Base-by-base conservation (phyloP, 1,139 yeast species). In the Protomyces lactucae-debilis region DNA sequence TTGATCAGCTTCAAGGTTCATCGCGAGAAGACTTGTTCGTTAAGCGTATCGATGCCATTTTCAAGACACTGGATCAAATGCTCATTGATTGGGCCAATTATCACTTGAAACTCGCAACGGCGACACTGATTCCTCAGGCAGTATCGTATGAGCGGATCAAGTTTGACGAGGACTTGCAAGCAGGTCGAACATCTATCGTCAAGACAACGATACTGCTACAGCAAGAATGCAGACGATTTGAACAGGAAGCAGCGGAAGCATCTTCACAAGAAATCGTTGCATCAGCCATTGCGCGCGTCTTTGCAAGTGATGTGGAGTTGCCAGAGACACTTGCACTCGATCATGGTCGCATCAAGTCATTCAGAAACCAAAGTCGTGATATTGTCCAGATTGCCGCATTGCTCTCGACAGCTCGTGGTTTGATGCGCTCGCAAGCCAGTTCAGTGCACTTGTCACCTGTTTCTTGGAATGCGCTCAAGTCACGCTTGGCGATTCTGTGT, bases 91-190 rank as follows among this genome's bases (percentile, higher is more conserved):
- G 46, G 35, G 64, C 65, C 32, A 63, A 65, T 57, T 64, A 52
- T 28, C 64, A 65, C 12, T 52, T 65, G 37, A 21, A 60, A 3
- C 37, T 52, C 10, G 52, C 66, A 2, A 40, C 57, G 3, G 18
- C 51, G 5, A 48, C 37, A 18, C 51, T 65, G 25, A 23, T 57
- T 2, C 64, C 64, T 3, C 52, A 64, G 40, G 67, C 66, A 10
- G 40, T 64, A 5, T 52, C 56, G 16, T 65, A 64, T 37, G 67
- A 65, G 64, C 59, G 32, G 37, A 46, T 28, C 12, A 53, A 12
- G 52, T 55, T 65, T n/a, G 32, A 51, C 9, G 57, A 82, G 76
- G 59, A 60, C 18, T 28, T 53, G 48, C 48, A 37, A 16, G 52
- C 48, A 4, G 55, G 64, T 25, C 36, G 32, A 3, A 37, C 21